phyloP scores from a whole-genome alignment of 164 flowering plant species.

The Aristolochia californica region DNA sequence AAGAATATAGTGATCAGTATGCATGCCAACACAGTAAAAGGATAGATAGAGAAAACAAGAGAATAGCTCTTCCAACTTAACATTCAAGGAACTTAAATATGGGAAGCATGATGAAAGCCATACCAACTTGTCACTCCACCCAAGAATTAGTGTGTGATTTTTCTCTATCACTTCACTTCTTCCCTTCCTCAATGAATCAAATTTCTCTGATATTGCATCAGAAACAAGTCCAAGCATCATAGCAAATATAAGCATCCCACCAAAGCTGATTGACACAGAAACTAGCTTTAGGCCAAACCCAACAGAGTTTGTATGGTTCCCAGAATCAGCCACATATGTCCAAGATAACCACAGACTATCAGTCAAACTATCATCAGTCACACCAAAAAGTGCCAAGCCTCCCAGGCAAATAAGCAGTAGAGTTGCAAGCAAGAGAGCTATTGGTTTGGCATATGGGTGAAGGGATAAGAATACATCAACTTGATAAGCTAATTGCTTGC shows the following conservation, averaged over 20 bases:
- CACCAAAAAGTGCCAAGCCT: conserved; percentile 72
- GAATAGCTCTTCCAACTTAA: background rate
- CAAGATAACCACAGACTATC: conserved; percentile 79
- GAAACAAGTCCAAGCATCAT: conserved; percentile 94
- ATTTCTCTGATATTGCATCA: conserved; percentile 81
- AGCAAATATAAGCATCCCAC: conserved; percentile 91
- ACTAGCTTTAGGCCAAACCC: conserved; percentile 62
- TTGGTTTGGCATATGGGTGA: conserved; percentile 66
- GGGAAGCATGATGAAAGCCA: background rate
- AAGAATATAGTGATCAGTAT: too few relatives aligned
- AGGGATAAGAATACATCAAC: conserved; percentile 62
- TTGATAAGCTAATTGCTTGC: conserved; percentile 54
- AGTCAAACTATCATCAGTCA: conserved; percentile 56
- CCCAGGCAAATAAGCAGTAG: conserved; percentile 59
- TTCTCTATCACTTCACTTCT: conserved; percentile 74
- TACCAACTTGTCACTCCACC: conserved; percentile 72
- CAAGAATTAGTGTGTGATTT: conserved; percentile 67
- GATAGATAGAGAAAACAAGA: too few relatives aligned
- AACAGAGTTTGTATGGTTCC: conserved; percentile 62
- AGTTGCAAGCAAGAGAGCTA: conserved; percentile 64
- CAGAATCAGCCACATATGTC: conserved; percentile 68
- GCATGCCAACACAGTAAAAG: too few relatives aligned
- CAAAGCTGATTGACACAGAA: conserved; percentile 71
- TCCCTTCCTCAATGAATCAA: conserved; percentile 82
- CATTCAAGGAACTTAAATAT: too few relatives aligned